A percentile compares a stretch with the other conserved stretches of the same genome.
These are phyloP conservation scores for Lactifluus piperatus DNA, from an alignment of 768 basidiomycete genomes.

Conservation along the genomic window DNA sequence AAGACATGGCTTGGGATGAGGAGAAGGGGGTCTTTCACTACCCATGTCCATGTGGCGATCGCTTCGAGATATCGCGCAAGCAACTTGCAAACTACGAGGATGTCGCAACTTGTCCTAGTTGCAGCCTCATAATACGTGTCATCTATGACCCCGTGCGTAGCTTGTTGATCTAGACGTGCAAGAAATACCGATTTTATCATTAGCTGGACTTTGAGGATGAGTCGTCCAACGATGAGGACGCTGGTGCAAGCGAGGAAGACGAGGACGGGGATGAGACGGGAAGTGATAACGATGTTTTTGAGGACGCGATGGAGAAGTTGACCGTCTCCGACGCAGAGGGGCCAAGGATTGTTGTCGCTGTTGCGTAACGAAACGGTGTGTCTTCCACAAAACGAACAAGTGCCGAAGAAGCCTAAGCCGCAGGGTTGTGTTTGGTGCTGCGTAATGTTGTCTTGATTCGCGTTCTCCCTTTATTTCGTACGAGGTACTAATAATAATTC, in stretches of 20 bases:
- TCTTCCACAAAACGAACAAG: neutral
- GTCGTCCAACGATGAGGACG: conserved; percentile 37
- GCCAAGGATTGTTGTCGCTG: conserved; percentile 22
- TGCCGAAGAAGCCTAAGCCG: neutral
- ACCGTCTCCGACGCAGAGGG: conserved; percentile 32
- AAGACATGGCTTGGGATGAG: conserved; percentile 90
- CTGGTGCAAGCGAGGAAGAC: conserved; percentile 25
- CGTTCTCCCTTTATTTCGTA: no score
- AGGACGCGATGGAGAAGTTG: conserved; percentile 62
- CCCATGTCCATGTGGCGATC: conserved; percentile 95
- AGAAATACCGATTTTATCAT: neutral
- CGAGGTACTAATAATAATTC: no score
- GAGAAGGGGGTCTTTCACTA: conserved; percentile 84
- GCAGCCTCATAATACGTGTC: conserved; percentile 85
- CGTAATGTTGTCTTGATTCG: neutral
- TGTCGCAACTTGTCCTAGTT: conserved; percentile 93
- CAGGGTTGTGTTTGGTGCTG: neutral
- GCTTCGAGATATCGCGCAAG: conserved; percentile 85
- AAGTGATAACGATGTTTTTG: conserved; percentile 37
- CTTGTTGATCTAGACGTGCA: neutral
- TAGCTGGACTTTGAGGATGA: conserved; percentile 85
- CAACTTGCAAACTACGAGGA: conserved; percentile 89
- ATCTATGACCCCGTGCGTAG: conserved; percentile 86
- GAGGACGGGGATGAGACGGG: conserved; percentile 18
- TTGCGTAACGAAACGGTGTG: conserved; percentile 22